phyloP scores from a whole-genome alignment of 2,329 filamentous ascomycete species.

The Chaetomiaceae sp. region DNA sequence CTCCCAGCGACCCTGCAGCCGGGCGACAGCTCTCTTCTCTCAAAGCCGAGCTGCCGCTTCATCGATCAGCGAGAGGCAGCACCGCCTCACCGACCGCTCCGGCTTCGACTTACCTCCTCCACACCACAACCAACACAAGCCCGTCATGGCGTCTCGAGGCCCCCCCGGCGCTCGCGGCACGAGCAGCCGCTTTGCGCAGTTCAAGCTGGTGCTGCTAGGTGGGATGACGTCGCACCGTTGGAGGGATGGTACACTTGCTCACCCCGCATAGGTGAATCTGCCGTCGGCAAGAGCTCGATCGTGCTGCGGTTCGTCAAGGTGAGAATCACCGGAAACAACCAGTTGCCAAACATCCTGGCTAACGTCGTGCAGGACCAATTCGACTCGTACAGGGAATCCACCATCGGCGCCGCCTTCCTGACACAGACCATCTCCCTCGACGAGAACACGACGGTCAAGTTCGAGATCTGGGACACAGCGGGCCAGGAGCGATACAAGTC shows the following conservation, averaged over 20 bases:
- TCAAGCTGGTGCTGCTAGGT: slow-evolving; percentile 97
- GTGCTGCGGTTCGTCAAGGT: slow-evolving; percentile 98
- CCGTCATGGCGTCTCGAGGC: slow-evolving; percentile 77
- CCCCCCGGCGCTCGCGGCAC: slow-evolving; percentile 54
- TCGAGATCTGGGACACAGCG: slow-evolving; percentile 99
- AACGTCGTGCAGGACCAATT: slow-evolving; percentile 76
- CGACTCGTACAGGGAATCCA: slow-evolving; percentile 93
- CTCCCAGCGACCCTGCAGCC: slow-evolving; percentile 1
- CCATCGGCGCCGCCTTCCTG: slow-evolving; percentile 95
- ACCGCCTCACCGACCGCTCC: slow-evolving; percentile 5
- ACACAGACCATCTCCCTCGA: slow-evolving; percentile 98
- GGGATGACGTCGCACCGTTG: slow-evolving; percentile 31
- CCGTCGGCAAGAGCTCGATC: slow-evolving; percentile 98
- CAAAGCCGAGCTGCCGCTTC: slow-evolving; percentile 2
- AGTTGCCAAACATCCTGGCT: slow-evolving; percentile 1
- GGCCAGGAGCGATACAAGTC: slow-evolving; percentile 99
- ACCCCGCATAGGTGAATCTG: slow-evolving; percentile 74
- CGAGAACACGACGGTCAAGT: slow-evolving; percentile 97
- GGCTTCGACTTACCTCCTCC: slow-evolving; percentile 5
- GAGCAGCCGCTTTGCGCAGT: slow-evolving; percentile 92
- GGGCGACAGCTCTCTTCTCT: not conserved
- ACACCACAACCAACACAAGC: slow-evolving; percentile 23
- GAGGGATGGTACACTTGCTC: not conserved
- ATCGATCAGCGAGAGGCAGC: slow-evolving; percentile 10
- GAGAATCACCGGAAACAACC: slow-evolving; percentile 28